A percentile compares a stretch with the other conserved stretches of the same genome.
phyloP scores from a whole-genome alignment of 1,139 yeast species.

The Hyphopichia buzzinii region DNA sequence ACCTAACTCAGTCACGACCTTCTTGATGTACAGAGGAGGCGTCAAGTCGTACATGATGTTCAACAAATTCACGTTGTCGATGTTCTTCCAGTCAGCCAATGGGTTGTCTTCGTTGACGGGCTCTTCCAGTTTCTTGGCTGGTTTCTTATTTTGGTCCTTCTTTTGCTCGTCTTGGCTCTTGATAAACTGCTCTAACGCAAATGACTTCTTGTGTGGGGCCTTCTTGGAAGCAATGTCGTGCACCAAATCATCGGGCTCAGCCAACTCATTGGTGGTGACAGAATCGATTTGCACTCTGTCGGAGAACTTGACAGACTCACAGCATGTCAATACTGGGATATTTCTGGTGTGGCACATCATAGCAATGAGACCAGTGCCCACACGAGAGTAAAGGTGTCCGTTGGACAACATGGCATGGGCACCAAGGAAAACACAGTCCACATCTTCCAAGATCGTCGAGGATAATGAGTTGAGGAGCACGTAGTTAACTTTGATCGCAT shows the following conservation, averaged over 20 bases:
- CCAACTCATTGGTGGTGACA: constrained; percentile 89
- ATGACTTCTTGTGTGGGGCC: constrained; percentile 61
- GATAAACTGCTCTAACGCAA: constrained; percentile 65
- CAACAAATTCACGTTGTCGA: constrained; percentile 65
- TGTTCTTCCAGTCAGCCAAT: constrained; percentile 63
- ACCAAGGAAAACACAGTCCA: constrained; percentile 88
- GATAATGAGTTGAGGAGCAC: constrained; percentile 78
- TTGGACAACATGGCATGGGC: constrained; percentile 97
- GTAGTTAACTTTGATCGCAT: constrained; percentile 47
- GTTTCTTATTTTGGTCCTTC: constrained; percentile 14
- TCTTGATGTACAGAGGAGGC: constrained; percentile 90
- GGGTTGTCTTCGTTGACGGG: constrained; percentile 25
- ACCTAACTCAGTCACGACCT: constrained; percentile 94
- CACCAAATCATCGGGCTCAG: constrained; percentile 76
- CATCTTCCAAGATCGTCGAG: constrained; percentile 71
- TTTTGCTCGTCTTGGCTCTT: constrained; percentile 35
- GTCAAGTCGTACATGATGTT: constrained; percentile 92
- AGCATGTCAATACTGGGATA: constrained; percentile 91
- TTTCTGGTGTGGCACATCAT: constrained; percentile 86
- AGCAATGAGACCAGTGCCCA: constrained; percentile 92
- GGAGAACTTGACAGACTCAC: constrained; percentile 92
- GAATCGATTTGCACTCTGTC: constrained; percentile 96
- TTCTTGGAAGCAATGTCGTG: constrained; percentile 43
- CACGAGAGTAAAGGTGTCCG: constrained; percentile 89
- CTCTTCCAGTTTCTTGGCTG: constrained; percentile 14